Conservation (phyloP, 176 grass and related monocot species). For the Cenchrus fungigraminus region DNA sequence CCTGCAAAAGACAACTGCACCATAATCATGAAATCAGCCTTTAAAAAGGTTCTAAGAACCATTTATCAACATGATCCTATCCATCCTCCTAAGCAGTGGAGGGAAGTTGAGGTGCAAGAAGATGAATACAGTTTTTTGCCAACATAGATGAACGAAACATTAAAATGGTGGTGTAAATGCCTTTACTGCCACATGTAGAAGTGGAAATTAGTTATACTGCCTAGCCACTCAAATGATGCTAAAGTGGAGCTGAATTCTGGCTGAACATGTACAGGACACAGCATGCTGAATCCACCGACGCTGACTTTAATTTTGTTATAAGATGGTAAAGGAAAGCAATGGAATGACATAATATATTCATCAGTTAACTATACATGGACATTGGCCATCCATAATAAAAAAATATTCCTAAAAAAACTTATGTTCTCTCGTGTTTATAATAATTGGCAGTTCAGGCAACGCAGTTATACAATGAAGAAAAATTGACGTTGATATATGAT, state of each 20-base stretch:
- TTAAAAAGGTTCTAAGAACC: constrained; percentile 47
- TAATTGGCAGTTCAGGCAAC: neutral
- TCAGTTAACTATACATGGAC: neutral
- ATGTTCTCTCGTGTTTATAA: neutral
- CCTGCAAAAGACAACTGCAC: constrained; percentile 67
- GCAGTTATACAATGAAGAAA: neutral
- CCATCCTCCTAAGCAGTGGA: constrained; percentile 16
- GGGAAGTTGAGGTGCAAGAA: constrained; percentile 18
- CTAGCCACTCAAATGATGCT: constrained; percentile 9
- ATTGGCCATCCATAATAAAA: neutral
- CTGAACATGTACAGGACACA: neutral
- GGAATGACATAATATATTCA: neutral
- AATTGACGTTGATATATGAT: neutral
- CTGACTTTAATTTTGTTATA: constrained; percentile 8
- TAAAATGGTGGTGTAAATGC: neutral
- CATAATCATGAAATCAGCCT: constrained; percentile 55
- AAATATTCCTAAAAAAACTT: neutral
- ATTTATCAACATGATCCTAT: constrained; percentile 7
- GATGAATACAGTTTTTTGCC: neutral
- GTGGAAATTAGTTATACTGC: neutral
- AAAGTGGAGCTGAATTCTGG: constrained; percentile 9
- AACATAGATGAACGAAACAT: neutral
- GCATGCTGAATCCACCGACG: neutral
- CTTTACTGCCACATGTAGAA: neutral
- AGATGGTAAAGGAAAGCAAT: constrained; percentile 6